Evolutionary conservation across 371 early-diverging fungal genomes (phyloP).

Genomic region (Rhizopus delemar): DNA sequence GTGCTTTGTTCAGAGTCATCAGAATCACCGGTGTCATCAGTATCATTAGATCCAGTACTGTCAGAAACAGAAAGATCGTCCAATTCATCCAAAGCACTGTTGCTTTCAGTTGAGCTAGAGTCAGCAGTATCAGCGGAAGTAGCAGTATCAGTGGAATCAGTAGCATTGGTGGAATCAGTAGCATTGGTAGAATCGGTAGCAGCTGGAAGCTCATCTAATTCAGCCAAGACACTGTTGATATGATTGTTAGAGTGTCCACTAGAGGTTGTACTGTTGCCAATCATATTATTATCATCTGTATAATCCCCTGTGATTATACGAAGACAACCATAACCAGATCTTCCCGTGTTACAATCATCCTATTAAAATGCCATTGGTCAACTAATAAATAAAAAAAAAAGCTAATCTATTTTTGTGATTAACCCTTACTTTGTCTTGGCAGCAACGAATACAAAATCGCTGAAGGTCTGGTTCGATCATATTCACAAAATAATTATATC

Average conservation of each 20-base stretch:
- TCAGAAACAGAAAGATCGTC: slow-evolving; percentile 8
- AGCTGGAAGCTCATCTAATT: slow-evolving; percentile 13
- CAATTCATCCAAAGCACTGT: neutral
- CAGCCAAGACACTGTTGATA: slow-evolving; percentile 20
- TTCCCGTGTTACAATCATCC: slow-evolving; percentile 40
- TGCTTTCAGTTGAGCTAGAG: neutral
- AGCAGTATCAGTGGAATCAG: neutral
- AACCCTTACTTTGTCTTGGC: slow-evolving; percentile 30
- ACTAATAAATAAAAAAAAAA: neutral
- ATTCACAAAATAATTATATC: slow-evolving; percentile 48
- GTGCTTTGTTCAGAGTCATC: too few relatives aligned
- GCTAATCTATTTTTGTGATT: neutral
- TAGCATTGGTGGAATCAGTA: neutral
- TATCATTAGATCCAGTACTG: neutral
- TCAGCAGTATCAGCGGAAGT: too few relatives aligned
- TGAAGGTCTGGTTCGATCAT: slow-evolving; percentile 49
- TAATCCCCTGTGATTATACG: slow-evolving; percentile 46
- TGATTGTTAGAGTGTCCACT: slow-evolving; percentile 9
- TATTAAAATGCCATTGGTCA: slow-evolving; percentile 2
- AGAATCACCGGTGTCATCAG: neutral
- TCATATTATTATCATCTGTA: slow-evolving; percentile 18
- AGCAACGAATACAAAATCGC: slow-evolving; percentile 53
- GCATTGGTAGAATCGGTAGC: neutral
- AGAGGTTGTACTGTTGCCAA: neutral
- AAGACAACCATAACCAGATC: slow-evolving; percentile 45